phyloP scores from a whole-genome alignment of 108 stramenopile species.

The Poteriospumella lacustris region DNA sequence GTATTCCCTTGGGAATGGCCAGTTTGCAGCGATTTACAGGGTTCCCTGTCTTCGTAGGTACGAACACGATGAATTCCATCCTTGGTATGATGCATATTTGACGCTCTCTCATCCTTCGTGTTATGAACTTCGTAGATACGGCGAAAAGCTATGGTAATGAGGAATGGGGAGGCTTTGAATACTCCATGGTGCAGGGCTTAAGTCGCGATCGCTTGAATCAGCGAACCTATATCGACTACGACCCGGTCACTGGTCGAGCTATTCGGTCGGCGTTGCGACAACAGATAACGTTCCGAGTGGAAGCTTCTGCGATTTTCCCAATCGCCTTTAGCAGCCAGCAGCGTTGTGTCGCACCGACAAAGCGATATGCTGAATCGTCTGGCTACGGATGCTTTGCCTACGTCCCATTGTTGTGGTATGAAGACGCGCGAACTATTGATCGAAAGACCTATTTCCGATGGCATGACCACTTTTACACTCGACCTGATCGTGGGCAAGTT shows the following conservation, averaged over 20 bases:
- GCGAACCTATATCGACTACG: slow-evolving; percentile 19
- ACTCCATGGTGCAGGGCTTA: background rate
- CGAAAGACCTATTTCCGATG: background rate
- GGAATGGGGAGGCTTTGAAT: slow-evolving; percentile 20
- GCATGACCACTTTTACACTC: slow-evolving; percentile 13
- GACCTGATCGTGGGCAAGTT: slow-evolving; percentile 1
- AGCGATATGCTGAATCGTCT: background rate
- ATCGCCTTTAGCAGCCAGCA: background rate
- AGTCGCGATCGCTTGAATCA: background rate
- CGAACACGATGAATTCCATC: background rate
- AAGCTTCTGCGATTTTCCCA: background rate
- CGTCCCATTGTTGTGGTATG: slow-evolving; percentile 13
- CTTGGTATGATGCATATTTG: background rate
- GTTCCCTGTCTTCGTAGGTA: slow-evolving; percentile 20
- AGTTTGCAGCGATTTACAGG: background rate
- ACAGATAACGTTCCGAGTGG: slow-evolving; percentile 18
- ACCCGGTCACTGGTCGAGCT: slow-evolving; percentile 16
- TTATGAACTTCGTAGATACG: background rate
- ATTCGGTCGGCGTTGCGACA: background rate
- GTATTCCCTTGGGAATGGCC: background rate
- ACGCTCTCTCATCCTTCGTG: background rate
- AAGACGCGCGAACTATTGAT: slow-evolving; percentile 4
- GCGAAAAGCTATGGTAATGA: slow-evolving; percentile 11
- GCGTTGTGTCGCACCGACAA: slow-evolving; percentile 5
- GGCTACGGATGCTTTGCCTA: slow-evolving; percentile 30